These are phyloP conservation scores for Melaleuca alternifolia DNA, from an alignment of 345 rosid species.

Conservation along the genomic window DNA sequence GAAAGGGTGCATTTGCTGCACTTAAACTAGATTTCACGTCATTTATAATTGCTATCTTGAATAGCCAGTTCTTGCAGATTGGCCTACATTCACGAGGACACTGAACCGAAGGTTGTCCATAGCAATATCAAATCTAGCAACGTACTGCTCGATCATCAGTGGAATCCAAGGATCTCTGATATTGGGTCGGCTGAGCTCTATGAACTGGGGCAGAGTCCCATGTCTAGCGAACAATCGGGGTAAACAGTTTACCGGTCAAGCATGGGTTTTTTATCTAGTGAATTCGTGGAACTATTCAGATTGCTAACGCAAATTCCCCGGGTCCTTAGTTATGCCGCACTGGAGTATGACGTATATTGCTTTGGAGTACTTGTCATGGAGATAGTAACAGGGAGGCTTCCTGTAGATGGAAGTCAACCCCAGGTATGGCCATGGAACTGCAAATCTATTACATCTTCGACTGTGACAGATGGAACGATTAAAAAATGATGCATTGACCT, in stretches of 20 bases:
- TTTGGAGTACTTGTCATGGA: constrained; percentile 70
- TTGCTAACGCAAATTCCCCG: not conserved
- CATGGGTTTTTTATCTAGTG: not conserved
- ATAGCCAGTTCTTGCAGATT: constrained; percentile 27
- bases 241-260: not conserved
- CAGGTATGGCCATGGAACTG: constrained; percentile 13
- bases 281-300: not conserved
- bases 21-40: not conserved
- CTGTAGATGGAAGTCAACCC: constrained; percentile 38
- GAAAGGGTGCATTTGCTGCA: constrained; percentile 38
- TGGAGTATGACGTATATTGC: constrained; percentile 45
- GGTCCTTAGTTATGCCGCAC: constrained; percentile 19
- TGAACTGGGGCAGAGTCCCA: not conserved
- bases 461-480: not conserved
- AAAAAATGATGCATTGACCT: not conserved
- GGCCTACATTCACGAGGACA: constrained; percentile 67
- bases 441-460: not conserved
- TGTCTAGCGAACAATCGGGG: not conserved
- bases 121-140: constrained; percentile 49
- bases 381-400: constrained; percentile 48
- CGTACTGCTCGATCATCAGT: constrained; percentile 59
- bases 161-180: constrained; percentile 70
- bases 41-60: not conserved
- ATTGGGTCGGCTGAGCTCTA: constrained; percentile 27
- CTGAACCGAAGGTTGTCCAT: constrained; percentile 52